Conservation (phyloP, 2,329 filamentous ascomycete genomes). For the Tolypocladium album region DNA sequence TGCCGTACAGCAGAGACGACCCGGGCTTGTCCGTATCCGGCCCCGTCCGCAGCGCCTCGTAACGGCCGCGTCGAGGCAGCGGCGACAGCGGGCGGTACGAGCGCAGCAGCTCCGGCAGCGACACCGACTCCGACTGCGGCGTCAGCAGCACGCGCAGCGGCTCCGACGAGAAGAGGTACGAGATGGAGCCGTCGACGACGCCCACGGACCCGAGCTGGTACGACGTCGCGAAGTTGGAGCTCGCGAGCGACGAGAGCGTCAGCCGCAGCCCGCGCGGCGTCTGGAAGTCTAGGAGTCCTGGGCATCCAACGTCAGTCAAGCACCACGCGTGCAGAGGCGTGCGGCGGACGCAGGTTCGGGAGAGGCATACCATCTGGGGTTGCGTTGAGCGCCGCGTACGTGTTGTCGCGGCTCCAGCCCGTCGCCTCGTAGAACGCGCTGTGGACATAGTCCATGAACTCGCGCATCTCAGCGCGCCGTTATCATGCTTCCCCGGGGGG, state of each 20-base stretch:
- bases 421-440: slow-evolving; percentile 79
- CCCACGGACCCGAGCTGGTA: slow-evolving; percentile 86
- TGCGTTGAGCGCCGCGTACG: slow-evolving; percentile 75
- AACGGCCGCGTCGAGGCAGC: slow-evolving; percentile 26
- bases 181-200: slow-evolving; percentile 91
- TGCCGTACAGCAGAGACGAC: slow-evolving; percentile 61
- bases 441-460: slow-evolving; percentile 97
- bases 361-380: slow-evolving; percentile 59
- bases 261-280: slow-evolving; percentile 78
- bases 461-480: slow-evolving; percentile 55
- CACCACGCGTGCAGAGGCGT: neutral
- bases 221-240: slow-evolving; percentile 86
- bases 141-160: slow-evolving; percentile 56
- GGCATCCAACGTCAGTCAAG: neutral
- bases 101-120: slow-evolving; percentile 65
- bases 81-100: slow-evolving; percentile 74
- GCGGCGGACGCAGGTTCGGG: neutral
- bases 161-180: slow-evolving; percentile 88
- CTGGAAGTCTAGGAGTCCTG: slow-evolving; percentile 78
- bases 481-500: slow-evolving; percentile 10
- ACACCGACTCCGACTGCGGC: slow-evolving; percentile 61
- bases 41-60: slow-evolving; percentile 4
- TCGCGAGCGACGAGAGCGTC: slow-evolving; percentile 82
- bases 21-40: slow-evolving; percentile 6
- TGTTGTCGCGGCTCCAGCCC: slow-evolving; percentile 85